Evolutionary conservation across 2,329 filamentous ascomycete species (phyloP).

Genomic region (Penicillium sp.): DNA sequence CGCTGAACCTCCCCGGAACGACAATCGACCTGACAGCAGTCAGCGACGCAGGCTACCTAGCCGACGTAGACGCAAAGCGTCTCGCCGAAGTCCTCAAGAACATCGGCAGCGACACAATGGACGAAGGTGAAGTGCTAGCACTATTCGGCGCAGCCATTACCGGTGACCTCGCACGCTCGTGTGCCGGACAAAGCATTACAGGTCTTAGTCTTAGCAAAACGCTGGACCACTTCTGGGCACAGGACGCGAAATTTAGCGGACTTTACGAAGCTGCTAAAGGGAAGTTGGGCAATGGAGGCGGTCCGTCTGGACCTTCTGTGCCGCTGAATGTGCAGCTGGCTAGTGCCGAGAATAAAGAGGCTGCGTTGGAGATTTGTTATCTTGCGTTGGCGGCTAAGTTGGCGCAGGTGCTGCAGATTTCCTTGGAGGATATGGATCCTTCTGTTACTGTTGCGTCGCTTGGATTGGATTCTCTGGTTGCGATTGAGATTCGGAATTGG

Average conservation of each 20-base stretch:
- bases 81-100: constrained; percentile 27
- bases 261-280: constrained; percentile 45
- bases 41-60: constrained; percentile 25
- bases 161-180: constrained; percentile 44
- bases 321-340: constrained; percentile 49
- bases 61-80: constrained; percentile 18
- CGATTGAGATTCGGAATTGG: constrained; percentile 27
- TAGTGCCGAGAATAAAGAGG: constrained; percentile 44
- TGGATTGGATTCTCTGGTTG: constrained; percentile 25
- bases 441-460: constrained; percentile 22
- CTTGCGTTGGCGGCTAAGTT: constrained; percentile 51
- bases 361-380: constrained; percentile 49
- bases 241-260: constrained; percentile 56
- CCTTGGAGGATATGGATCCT: constrained; percentile 50
- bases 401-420: constrained; percentile 51
- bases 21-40: constrained; percentile 31
- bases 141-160: constrained; percentile 54
- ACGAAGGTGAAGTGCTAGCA: constrained; percentile 55
- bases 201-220: constrained; percentile 48
- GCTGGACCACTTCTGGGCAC: constrained; percentile 53
- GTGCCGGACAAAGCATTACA: constrained; percentile 55
- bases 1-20: constrained; percentile 25
- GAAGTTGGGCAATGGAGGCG: constrained; percentile 1
- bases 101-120: constrained; percentile 22
- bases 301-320: constrained; percentile 24